These are phyloP conservation scores for Sclerotinia spermophila DNA, from an alignment of 2,329 filamentous ascomycete species.

Conservation along the genomic window DNA sequence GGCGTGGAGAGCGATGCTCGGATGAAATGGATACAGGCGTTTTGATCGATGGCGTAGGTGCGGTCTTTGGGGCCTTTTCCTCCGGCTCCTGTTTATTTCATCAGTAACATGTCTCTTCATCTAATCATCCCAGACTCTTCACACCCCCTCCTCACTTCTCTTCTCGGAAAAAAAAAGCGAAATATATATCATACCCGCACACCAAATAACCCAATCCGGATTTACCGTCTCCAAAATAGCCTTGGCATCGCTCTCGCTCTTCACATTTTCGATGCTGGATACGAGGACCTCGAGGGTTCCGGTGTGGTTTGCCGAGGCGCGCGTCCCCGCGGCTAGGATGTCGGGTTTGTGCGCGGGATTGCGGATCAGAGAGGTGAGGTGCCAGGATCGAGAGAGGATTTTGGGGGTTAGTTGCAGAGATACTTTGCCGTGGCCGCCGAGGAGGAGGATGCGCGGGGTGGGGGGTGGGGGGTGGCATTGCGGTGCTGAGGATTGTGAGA, in stretches of 20 bases:
- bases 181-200: constrained; percentile 49
- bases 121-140: no score
- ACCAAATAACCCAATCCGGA: constrained; percentile 66
- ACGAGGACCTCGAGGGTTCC: constrained; percentile 68
- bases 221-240: constrained; percentile 58
- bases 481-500: background rate
- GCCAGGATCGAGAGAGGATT: constrained; percentile 70
- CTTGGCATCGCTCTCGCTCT: constrained; percentile 58
- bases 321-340: constrained; percentile 50
- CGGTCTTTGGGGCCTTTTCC: constrained; percentile 56
- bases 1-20: constrained; percentile 53
- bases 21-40: constrained; percentile 62
- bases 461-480: background rate
- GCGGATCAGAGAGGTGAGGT: constrained; percentile 75
- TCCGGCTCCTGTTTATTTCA: constrained; percentile 46
- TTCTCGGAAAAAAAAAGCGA: background rate
- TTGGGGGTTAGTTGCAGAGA: constrained; percentile 71
- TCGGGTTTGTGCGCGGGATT: constrained; percentile 62
- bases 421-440: constrained; percentile 80
- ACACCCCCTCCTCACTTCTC: background rate
- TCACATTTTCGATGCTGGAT: constrained; percentile 67
- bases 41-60: constrained; percentile 57
- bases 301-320: constrained; percentile 39
- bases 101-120: background rate
- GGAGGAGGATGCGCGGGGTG: constrained; percentile 42